phyloP scores from a whole-genome alignment of 177 flowering plant species.

The Vitis hybrid region DNA sequence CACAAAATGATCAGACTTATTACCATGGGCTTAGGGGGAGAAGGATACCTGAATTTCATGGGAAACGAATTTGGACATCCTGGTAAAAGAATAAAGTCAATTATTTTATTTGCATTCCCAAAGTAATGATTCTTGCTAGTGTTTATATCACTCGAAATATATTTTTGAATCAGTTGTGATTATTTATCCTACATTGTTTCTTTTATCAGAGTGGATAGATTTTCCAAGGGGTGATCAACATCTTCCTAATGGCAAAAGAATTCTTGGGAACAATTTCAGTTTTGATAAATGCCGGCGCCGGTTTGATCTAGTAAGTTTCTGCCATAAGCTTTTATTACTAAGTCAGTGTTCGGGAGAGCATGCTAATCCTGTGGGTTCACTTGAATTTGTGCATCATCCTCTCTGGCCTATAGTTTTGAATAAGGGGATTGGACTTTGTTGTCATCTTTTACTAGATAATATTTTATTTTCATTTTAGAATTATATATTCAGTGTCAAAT shows the following conservation, averaged over 20 bases:
- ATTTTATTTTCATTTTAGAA: too few species aligned
- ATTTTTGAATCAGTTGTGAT: neutral
- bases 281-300: constrained; percentile 98
- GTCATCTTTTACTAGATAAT: neutral
- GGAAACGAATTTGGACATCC: constrained; percentile 99
- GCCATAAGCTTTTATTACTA: neutral
- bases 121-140: neutral
- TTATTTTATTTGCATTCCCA: too few species aligned
- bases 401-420: neutral
- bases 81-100: constrained; percentile 43
- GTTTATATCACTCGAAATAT: too few species aligned
- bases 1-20: constrained; percentile 99
- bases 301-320: constrained; percentile 83
- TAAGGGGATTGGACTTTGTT: neutral
- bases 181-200: neutral
- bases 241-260: constrained; percentile 69
- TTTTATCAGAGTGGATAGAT: constrained; percentile 88
- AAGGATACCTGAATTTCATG: constrained; percentile 99
- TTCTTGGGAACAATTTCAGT: constrained; percentile 80
- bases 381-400: constrained; percentile 1
- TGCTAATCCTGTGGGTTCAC: neutral
- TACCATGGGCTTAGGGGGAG: constrained; percentile 98
- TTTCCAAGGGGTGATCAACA: constrained; percentile 88
- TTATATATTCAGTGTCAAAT: too few species aligned
- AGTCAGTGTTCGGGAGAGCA: neutral